phyloP scores from a whole-genome alignment of 2,329 filamentous ascomycete genomes.

The Talaromyces sp. region DNA sequence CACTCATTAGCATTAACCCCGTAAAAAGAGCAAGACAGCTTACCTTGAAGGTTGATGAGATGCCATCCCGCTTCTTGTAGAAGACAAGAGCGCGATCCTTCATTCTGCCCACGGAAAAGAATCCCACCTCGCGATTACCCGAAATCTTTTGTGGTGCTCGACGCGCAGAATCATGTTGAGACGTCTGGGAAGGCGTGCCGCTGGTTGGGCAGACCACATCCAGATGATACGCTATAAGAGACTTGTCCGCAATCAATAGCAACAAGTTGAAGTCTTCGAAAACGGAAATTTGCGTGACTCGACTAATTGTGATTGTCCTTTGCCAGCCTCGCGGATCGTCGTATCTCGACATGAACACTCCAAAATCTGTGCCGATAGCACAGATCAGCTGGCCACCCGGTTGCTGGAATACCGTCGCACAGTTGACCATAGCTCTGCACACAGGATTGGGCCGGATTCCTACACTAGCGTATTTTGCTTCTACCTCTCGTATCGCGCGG shows the following conservation, averaged over 20 bases:
- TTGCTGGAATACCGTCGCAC: slow-evolving; percentile 80
- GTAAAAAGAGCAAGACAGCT: slow-evolving; percentile 5
- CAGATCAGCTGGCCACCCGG: slow-evolving; percentile 82
- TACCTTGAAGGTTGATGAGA: slow-evolving; percentile 84
- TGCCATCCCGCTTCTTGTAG: slow-evolving; percentile 91
- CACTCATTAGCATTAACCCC: background rate
- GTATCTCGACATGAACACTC: slow-evolving; percentile 84
- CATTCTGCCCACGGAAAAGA: slow-evolving; percentile 94
- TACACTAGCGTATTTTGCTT: slow-evolving; percentile 63
- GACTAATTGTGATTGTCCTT: slow-evolving; percentile 69
- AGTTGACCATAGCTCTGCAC: slow-evolving; percentile 84
- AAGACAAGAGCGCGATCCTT: slow-evolving; percentile 93
- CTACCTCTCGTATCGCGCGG: slow-evolving; percentile 83
- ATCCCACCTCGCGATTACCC: slow-evolving; percentile 85
- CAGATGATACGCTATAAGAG: slow-evolving; percentile 87
- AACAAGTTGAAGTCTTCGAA: slow-evolving; percentile 95
- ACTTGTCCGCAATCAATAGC: slow-evolving; percentile 85
- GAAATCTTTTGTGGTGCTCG: slow-evolving; percentile 88
- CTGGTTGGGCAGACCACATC: slow-evolving; percentile 68
- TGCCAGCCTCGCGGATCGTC: slow-evolving; percentile 88
- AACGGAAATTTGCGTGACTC: slow-evolving; percentile 88
- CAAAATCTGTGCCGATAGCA: slow-evolving; percentile 91
- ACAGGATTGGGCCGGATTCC: slow-evolving; percentile 70
- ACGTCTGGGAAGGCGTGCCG: slow-evolving; percentile 49
- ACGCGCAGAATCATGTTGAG: slow-evolving; percentile 65